Evolutionary conservation across 202 grass and related monocot genomes (phyloP).

Genomic region (Saccharum hybrid): DNA sequence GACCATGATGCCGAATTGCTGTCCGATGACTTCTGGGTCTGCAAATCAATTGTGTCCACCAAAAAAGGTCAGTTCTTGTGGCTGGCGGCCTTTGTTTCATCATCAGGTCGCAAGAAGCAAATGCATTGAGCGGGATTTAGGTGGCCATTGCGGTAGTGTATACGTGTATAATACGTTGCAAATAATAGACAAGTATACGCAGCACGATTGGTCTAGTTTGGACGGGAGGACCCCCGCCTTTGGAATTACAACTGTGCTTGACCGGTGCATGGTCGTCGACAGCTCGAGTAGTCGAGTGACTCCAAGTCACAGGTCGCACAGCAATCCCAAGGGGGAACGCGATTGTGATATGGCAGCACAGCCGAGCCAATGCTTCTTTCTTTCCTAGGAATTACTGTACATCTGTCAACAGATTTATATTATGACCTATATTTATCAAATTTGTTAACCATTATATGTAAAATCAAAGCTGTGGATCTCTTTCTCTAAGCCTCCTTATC

Average conservation of each 20-base stretch:
- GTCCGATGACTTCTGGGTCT: neutral
- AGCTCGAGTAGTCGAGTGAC: neutral
- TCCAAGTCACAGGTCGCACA: constrained; percentile 9
- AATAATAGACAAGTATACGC: neutral
- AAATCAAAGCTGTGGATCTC: too few species aligned
- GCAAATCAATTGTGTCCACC: neutral
- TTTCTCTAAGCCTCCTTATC: too few species aligned
- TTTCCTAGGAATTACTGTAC: too few species aligned
- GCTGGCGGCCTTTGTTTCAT: neutral
- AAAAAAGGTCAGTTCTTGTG: neutral
- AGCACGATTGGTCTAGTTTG: neutral
- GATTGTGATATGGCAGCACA: neutral
- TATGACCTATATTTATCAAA: too few species aligned
- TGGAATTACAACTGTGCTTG: neutral
- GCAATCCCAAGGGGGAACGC: neutral
- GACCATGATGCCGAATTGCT: constrained; percentile 5
- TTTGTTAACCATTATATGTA: too few species aligned
- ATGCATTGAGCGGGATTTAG: neutral
- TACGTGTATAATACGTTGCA: too few species aligned
- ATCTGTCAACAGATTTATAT: too few species aligned
- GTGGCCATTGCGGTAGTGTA: neutral
- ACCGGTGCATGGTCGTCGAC: neutral
- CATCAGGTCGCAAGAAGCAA: too few species aligned
- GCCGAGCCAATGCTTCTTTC: neutral
- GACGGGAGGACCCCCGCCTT: neutral